Evolutionary conservation across 768 basidiomycete species (phyloP).

Genomic region (Leucosporidium creatinivorum): DNA sequence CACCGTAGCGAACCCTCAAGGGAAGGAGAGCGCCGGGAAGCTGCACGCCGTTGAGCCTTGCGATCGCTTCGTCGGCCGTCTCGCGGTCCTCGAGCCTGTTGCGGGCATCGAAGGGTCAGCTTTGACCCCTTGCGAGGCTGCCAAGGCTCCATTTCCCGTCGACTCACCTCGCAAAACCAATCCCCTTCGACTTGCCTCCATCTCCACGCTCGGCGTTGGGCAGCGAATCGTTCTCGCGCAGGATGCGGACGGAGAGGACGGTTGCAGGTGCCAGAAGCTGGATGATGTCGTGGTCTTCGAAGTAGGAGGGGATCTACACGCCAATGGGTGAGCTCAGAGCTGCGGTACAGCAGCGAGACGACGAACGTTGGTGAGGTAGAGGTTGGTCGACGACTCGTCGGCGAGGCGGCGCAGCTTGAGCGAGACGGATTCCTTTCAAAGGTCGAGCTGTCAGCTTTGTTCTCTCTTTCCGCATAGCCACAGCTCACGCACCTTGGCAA

Average conservation of each 20-base stretch:
- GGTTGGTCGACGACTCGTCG: background rate
- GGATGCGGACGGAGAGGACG: background rate
- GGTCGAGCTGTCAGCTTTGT: background rate
- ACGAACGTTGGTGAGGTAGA: background rate
- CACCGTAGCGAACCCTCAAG: too few relatives aligned
- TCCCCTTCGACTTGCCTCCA: background rate
- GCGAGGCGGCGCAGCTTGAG: background rate
- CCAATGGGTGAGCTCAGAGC: background rate
- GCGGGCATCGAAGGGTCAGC: too few relatives aligned
- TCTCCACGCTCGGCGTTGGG: background rate
- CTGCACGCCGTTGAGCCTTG: too few relatives aligned
- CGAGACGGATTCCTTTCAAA: background rate
- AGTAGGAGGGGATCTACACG: background rate
- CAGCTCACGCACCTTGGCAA: background rate
- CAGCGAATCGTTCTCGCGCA: background rate
- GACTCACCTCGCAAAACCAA: background rate
- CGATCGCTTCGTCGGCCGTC: too few relatives aligned
- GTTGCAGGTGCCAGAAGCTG: background rate
- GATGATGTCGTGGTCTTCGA: background rate
- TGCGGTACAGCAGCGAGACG: background rate
- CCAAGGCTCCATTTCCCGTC: too few relatives aligned
- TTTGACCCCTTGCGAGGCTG: too few relatives aligned
- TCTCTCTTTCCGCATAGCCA: background rate
- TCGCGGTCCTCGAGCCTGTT: too few relatives aligned
- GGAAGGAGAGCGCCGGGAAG: too few relatives aligned